Evolutionary conservation across 345 rosid genomes (phyloP), one percentile per base, ranked within the genome.

Genomic region (Dovyalis caffra): DNA sequence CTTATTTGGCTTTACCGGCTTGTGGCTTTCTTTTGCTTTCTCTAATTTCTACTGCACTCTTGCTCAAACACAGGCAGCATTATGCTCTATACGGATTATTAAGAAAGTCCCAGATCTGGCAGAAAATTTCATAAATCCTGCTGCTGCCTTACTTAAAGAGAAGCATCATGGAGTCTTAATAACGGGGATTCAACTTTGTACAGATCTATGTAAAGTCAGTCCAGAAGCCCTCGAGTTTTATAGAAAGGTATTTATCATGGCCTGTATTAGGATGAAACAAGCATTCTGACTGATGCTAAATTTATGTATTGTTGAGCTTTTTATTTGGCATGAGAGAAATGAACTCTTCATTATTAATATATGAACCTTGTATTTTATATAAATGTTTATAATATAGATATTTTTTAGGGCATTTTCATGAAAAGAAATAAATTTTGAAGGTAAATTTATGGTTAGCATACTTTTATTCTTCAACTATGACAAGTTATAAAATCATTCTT

Each of bases 21-120:
- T 33, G 60, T 32, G 3, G 12, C 67, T 73, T 73, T 73, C 25
- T 49, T 75, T 35, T 58, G 68, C 73, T 53, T 53, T 78, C 73
- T 67, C 67, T 72, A 79, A 60, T 74, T 70, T 82, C 66, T 60
- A 75, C 70, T 53, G 56, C 68, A 34, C 64, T 65, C 60, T 70
- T 45, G 78, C 79, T 71, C 77, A 65, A 76, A 76, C 82, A 78
- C 78, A 96, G 99, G 99, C 99, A 57, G 98, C 99, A 69, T 85
- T 96, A 70, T 96, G 99, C 85, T 88, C 98, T 77, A 88, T 91
- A 78, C 83, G 99, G 84, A 93, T 96, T 68, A 87, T 96, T 80
- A 93, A 83, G 91, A 96, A 96, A 83, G 99, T 96, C 67, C 97
- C 99, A 35, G 99, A 93, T 76, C 88, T 96, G 75, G 97, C 99